These are phyloP conservation scores for Phyllosticta capitalensis DNA, from an alignment of 2,329 filamentous ascomycete species.

Conservation along the genomic window DNA sequence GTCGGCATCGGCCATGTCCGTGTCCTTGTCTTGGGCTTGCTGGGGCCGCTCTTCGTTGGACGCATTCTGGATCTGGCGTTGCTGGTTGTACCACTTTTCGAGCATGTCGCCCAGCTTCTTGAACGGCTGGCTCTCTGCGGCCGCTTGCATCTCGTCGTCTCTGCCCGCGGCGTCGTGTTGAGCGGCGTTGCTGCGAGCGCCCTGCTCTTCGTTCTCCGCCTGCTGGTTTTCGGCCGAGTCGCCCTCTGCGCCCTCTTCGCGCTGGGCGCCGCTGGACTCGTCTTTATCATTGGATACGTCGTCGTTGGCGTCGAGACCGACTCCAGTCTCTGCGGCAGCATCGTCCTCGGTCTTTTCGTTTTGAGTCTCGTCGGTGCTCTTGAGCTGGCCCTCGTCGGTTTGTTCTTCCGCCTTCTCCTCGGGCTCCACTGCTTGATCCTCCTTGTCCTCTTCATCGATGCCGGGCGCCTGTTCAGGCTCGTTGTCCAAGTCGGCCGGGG, in stretches of 20 bases:
- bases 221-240: conserved; percentile 56
- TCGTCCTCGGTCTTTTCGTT: conserved; percentile 35
- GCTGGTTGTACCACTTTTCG: conserved; percentile 85
- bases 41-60: conserved; percentile 43
- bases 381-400: conserved; percentile 10
- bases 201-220: conserved; percentile 54
- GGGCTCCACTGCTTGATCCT: conserved; percentile 35
- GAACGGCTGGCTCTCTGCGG: conserved; percentile 58
- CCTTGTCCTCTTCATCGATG: conserved; percentile 23
- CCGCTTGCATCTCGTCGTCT: conserved; percentile 30
- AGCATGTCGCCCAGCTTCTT: conserved; percentile 90
- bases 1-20: conserved; percentile 70
- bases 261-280: conserved; percentile 49
- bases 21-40: conserved; percentile 41
- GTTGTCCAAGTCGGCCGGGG: conserved; percentile 23
- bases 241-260: conserved; percentile 57
- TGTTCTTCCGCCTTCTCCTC: conserved; percentile 39
- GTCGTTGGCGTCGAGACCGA: conserved; percentile 56
- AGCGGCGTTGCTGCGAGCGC: conserved; percentile 32
- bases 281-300: conserved; percentile 45
- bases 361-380: conserved; percentile 19
- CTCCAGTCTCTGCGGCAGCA: conserved; percentile 51
- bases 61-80: conserved; percentile 59
- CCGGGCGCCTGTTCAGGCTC: conserved; percentile 27
- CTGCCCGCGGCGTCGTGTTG: conserved; percentile 27